Base-by-base conservation (phyloP, 441 rosid species). In the Bocquillonia castaneifolia region DNA sequence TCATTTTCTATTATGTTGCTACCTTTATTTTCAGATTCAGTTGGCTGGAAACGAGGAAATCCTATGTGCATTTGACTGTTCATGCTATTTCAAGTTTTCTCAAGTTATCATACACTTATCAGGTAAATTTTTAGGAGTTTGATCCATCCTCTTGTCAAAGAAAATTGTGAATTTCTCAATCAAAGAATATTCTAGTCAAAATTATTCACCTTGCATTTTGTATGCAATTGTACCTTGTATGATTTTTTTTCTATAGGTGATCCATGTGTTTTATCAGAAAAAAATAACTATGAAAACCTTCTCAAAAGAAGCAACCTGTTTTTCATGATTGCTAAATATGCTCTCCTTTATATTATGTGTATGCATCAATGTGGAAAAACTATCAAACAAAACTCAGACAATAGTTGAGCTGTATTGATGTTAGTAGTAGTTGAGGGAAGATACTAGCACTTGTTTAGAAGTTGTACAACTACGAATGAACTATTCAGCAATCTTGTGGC, bases 121-220 rank as follows among this genome's bases (percentile, higher is more conserved):
- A 56, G 63, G 70, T 67, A 54, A 66, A 6, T 5, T 54, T 58
- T 22, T 10, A 10, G 25, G 13, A 32, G 32, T 34, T 48, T 64
- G 7, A 28, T 54, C 31, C 25, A 4, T 66, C 31, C 5, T 32
- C n/a, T 22, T 53, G 32, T 53, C 39, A 36, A 61, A 61, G 64
- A 61, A 52, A 37, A 65, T 66, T 66, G 59, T 52, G 20, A 47
- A 23, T 53, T 29, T 66, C 23, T 66, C 17, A 25, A 36, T 66
- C 47, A 37, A 32, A 37, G 34, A 10, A 52, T 3, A 53, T 25
- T 14, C 31, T 23, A 25, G 26, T 12, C 57, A 37, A 66, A 52
- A 22, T 32, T 13, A 50, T 64, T 36, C 14, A 34, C 37, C 31
- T 48, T 48, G 48, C 32, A 34, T 47, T 37, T 65, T 34, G 9